Base-by-base conservation (phyloP, 139 green algal genomes). In the Yamagishiella unicocca region DNA sequence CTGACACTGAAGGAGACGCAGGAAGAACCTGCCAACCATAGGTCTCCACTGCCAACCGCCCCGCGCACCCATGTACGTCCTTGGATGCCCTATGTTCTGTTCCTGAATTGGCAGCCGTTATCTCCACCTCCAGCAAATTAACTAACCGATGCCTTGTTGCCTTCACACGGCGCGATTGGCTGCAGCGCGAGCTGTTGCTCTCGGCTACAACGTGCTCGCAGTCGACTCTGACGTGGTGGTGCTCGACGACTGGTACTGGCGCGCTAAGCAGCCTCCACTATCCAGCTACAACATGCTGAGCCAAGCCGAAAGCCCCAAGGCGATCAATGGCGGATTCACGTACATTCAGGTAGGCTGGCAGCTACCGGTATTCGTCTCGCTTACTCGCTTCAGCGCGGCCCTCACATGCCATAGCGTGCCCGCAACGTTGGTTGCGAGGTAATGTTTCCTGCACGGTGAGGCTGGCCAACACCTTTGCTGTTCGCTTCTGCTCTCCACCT, bases 301-400 rank as follows among this genome's bases (percentile, higher is more conserved):
- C 75, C 75, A 82, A 50, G 46, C 33, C n/a, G 73, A 81, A n/a
- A n/a, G 45, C 45, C 5, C 4, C 0, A 46, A 17, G 1, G 9
- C 3, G n/a, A 66, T 81, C n/a, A 82, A 82, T 22, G 33, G 75
- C 50, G 75, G 68, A 21, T 77, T 77, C 68, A 77, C 9, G 12
- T 77, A 77, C 68, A 35, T 72, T 6, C 64, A 72, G 64, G 50
- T 58, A 58, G 50, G 50, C n/a, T n/a, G n/a, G n/a, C n/a, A n/a
- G n/a, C n/a, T n/a, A n/a, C n/a, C n/a, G n/a, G n/a, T n/a, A n/a
- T n/a, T n/a, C n/a, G n/a, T n/a, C n/a, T n/a, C n/a, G n/a, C n/a
- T n/a, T n/a, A n/a, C n/a, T n/a, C n/a, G n/a, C n/a, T n/a, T n/a
- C n/a, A n/a, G n/a, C n/a, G n/a, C n/a, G n/a, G n/a, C n/a, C n/a